These are phyloP conservation scores for Cercophora samala DNA, from an alignment of 495 filamentous ascomycete species.

Conservation along the genomic window DNA sequence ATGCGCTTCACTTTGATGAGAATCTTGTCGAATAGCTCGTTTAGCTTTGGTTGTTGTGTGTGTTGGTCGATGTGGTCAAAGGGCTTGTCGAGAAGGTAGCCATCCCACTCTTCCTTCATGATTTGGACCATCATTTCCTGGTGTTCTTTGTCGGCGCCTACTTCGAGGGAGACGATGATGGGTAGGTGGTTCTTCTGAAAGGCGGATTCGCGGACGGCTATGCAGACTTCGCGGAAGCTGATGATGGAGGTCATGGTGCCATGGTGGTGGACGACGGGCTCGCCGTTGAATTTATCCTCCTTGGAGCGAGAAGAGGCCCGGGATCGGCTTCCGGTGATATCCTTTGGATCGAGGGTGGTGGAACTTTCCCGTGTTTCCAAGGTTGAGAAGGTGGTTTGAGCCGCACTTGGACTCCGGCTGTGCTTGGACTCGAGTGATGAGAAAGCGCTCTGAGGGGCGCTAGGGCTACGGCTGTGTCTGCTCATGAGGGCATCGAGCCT, in stretches of 20 bases:
- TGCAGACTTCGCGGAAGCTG: constrained; percentile 81
- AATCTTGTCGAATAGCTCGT: constrained; percentile 73
- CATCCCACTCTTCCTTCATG: constrained; percentile 81
- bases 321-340: constrained; percentile 23
- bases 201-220: constrained; percentile 71
- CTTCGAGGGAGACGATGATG: constrained; percentile 85
- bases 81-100: constrained; percentile 61
- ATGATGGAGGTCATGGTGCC: constrained; percentile 84
- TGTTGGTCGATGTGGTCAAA: constrained; percentile 43
- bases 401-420: constrained; percentile 20
- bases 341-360: constrained; percentile 30
- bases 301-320: constrained; percentile 31
- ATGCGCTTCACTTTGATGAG: constrained; percentile 85
- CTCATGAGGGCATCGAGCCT: constrained; percentile 28
- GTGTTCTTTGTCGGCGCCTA: constrained; percentile 76
- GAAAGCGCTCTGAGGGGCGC: constrained; percentile 22
- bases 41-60: constrained; percentile 63
- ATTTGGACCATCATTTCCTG: constrained; percentile 90
- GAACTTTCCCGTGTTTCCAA: constrained; percentile 21
- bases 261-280: constrained; percentile 35
- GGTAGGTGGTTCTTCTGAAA: constrained; percentile 72
- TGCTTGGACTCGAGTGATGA: constrained; percentile 20
- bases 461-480: constrained; percentile 39
- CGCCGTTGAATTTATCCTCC: constrained; percentile 10
- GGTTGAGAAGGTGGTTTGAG: constrained; percentile 11